A percentile compares a stretch with the other conserved stretches of the same genome.
These are phyloP conservation scores for Lathyrus sativus DNA, from an alignment of 306 rosid species.

Conservation along the genomic window DNA sequence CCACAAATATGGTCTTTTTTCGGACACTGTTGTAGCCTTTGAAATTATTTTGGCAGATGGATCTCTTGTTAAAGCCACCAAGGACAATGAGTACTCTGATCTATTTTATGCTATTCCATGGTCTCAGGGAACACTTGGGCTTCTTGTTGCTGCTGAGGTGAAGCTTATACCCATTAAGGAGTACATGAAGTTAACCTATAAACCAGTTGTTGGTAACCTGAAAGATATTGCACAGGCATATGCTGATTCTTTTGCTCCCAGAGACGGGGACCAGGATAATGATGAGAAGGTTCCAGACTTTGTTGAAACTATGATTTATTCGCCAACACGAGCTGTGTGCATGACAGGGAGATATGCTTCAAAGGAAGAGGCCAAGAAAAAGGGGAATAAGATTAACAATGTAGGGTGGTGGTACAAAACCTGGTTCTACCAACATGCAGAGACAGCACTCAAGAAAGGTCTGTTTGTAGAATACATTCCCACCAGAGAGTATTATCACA, in stretches of 20 bases:
- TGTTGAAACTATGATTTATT: slow-evolving; percentile 87
- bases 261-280: slow-evolving; percentile 88
- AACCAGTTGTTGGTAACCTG: slow-evolving; percentile 76
- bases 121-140: slow-evolving; percentile 98
- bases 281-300: slow-evolving; percentile 89
- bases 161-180: slow-evolving; percentile 83
- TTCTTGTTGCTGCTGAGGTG: slow-evolving; percentile 96
- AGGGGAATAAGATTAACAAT: slow-evolving; percentile 80
- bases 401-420: slow-evolving; percentile 98
- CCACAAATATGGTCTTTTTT: slow-evolving; percentile 83
- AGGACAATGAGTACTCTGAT: slow-evolving; percentile 86
- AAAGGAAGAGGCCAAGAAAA: slow-evolving; percentile 87
- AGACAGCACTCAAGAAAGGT: slow-evolving; percentile 84
- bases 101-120: slow-evolving; percentile 85
- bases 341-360: slow-evolving; percentile 91
- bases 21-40: slow-evolving; percentile 91
- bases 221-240: slow-evolving; percentile 81
- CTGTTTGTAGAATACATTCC: slow-evolving; percentile 89
- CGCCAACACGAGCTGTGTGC: slow-evolving; percentile 73
- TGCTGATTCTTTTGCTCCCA: slow-evolving; percentile 80
- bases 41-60: slow-evolving; percentile 94
- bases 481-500: slow-evolving; percentile 90
- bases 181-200: slow-evolving; percentile 86
- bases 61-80: slow-evolving; percentile 85
- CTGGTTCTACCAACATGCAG: slow-evolving; percentile 96